Evolutionary conservation across 257 asterid species (phyloP).

Genomic region (Dorcoceras hygrometricum): DNA sequence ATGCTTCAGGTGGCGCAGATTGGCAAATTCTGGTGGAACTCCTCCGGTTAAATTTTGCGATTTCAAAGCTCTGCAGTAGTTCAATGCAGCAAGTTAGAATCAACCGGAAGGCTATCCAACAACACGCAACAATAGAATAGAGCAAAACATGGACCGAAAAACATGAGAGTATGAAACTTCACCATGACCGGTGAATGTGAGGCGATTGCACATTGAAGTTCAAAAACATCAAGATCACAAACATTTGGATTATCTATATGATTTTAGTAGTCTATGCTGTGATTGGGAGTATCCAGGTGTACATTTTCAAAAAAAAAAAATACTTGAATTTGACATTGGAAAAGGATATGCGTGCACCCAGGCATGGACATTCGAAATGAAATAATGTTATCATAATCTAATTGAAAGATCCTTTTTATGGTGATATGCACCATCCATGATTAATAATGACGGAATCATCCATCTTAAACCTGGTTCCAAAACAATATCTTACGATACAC

Average conservation of each 20-base stretch:
- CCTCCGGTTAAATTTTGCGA: conserved; percentile 72
- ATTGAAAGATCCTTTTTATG: not conserved
- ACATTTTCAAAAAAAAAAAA: too few relatives aligned
- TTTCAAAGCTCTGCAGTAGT: conserved; percentile 69
- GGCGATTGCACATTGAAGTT: not conserved
- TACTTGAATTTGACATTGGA: too few relatives aligned
- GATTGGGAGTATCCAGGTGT: not conserved
- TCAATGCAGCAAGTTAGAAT: conserved; percentile 20
- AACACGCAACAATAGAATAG: conserved; percentile 1
- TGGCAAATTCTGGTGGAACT: conserved; percentile 67
- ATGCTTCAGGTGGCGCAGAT: conserved; percentile 61
- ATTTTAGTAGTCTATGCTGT: not conserved
- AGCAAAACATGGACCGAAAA: not conserved
- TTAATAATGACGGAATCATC: not conserved
- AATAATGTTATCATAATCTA: not conserved
- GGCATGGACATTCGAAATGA: too few relatives aligned
- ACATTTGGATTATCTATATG: not conserved
- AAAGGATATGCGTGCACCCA: too few relatives aligned
- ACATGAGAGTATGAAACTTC: not conserved
- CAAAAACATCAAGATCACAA: not conserved
- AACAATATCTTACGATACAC: too few relatives aligned
- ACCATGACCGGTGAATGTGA: not conserved
- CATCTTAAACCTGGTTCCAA: not conserved
- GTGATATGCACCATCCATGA: too few relatives aligned
- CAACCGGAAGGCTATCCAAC: not conserved